Base-by-base conservation (phyloP, 2,329 filamentous ascomycete genomes). In the Lecanicillium sp. region DNA sequence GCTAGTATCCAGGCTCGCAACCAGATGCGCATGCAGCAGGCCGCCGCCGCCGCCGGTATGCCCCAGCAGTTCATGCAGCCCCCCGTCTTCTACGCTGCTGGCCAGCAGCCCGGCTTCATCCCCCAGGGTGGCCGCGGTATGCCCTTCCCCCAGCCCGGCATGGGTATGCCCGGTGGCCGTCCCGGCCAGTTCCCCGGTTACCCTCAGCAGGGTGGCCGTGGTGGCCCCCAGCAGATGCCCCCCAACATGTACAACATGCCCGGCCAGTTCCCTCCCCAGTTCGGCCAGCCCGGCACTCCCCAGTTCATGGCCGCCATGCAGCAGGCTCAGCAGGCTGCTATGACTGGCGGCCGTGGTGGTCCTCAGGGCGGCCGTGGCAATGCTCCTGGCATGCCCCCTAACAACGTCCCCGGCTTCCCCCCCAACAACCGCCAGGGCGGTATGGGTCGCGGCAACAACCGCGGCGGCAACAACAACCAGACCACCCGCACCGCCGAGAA, bases 1-100 rank as follows among this genome's bases (percentile, higher is more conserved):
- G 91, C 91, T 62, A 96, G 89, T 72, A 98, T 98, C 70, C 93
- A 97, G 76, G 91, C 93, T 69, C 90, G 93, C 71, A 97, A 97
- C 79, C 91, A 95, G 71, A 84, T 96, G 66, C 87, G 93, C 64
- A 93, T 97, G 84, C 93, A 97, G 77, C 93, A 98, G 73, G 89
- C 90, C 58, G 90, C 90, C 57, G 89, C 90, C 56, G 87, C 86
- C 56, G 89, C 87, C 46, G 90, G 88, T 62, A 89, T 95, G 79
- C 86, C 87, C 58, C 86, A 85, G 71, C 85, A 86, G 66, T 89
- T 79, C 78, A 91, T 95, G 79, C 87, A 88, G 67, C 83, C 88
- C 50, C 83, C 88, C 50, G 90, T 97, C 73, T 97, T 93, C 79
- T 95, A 95, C 67, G 86, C 84, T 54, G 86, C 88, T 56, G 87